A percentile compares a stretch with the other conserved stretches of the same genome.
These are phyloP conservation scores for Termitomyces bulborhizus DNA, from an alignment of 768 basidiomycete species.

Conservation along the genomic window DNA sequence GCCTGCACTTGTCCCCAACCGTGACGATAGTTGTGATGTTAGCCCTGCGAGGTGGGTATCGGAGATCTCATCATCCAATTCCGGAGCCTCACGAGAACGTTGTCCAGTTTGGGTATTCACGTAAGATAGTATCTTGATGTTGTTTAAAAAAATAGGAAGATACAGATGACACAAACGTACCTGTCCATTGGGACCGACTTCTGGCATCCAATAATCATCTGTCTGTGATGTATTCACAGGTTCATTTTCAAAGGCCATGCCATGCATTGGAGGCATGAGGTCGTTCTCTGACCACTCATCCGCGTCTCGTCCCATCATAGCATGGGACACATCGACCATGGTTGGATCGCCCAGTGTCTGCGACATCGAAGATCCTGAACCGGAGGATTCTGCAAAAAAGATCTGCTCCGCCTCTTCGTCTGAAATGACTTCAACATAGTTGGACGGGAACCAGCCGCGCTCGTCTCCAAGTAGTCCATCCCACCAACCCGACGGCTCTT, in stretches of 20 bases:
- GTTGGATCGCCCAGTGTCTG: conserved; percentile 23
- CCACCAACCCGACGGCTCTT: conserved; percentile 96
- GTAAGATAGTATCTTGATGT: conserved; percentile 79
- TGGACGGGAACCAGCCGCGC: conserved; percentile 96
- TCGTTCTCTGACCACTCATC: conserved; percentile 58
- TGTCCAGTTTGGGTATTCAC: conserved; percentile 86
- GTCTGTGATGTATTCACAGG: conserved; percentile 33
- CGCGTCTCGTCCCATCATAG: conserved; percentile 35
- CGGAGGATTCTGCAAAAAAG: conserved; percentile 44
- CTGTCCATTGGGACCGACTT: conserved; percentile 77
- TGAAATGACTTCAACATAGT: conserved; percentile 78
- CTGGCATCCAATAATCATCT: conserved; percentile 89
- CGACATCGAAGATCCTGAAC: conserved; percentile 22
- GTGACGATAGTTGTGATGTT: conserved; percentile 50
- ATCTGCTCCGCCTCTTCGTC: conserved; percentile 76
- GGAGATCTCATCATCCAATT: conserved; percentile 58
- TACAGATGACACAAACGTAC: conserved; percentile 33
- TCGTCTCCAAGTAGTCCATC: conserved; percentile 87
- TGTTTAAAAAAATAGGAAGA: neutral
- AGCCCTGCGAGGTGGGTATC: conserved; percentile 59
- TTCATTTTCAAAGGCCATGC: conserved; percentile 23
- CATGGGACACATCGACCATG: conserved; percentile 43
- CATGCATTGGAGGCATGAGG: conserved; percentile 25
- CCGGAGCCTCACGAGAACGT: conserved; percentile 81
- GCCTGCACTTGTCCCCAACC: conserved; percentile 47